Evolutionary conservation across 306 rosid genomes (phyloP), one percentile per base, ranked within the genome.

Genomic region (Malus sieversii): DNA sequence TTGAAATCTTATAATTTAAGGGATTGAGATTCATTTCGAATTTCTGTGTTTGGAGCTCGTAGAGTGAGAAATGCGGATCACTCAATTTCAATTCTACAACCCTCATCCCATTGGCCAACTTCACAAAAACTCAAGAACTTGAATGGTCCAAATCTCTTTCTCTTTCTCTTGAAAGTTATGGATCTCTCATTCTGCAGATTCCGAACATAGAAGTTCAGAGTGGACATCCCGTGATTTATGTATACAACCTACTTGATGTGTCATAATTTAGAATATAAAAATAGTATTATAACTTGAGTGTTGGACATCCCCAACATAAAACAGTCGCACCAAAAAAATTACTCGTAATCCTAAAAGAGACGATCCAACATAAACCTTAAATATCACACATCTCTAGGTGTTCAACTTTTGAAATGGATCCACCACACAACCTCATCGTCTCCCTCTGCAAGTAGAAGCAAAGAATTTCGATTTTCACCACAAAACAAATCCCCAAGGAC

Each of bases 381-480:
- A 75, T 58, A 71, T 83, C 78, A 69, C 73, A 22, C 7, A 9
- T 38, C 70, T 73, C 55, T 45, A 52, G 72, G 63, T 70, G 80
- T 63, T 74, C 57, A 78, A 76, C 51, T 14, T 66, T 65, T 62
- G 69, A 63, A 72, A 76, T 62, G 77, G 75, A 53, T 30, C 12
- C 66, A 72, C 69, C 19, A 70, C 58, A 73, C 88, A 9, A 64
- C 58, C 65, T 73, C 87, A 90, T 2, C 14, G 62, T 33, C 75
- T 72, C 53, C 48, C 58, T 29, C 60, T 14, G 20, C 79, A 66
- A 69, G 75, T 82, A 76, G 3, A 48, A 48, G 55, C 55, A 48
- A 48, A 77, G 80, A 40, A 79, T 76, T 79, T 71, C 70, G 53
- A 46, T 46, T 46, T 46, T 59, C 70, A 74, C 81, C 87, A 70